phyloP scores from a whole-genome alignment of 2,329 filamentous ascomycete genomes.

The Pseudocercospora fuligena region DNA sequence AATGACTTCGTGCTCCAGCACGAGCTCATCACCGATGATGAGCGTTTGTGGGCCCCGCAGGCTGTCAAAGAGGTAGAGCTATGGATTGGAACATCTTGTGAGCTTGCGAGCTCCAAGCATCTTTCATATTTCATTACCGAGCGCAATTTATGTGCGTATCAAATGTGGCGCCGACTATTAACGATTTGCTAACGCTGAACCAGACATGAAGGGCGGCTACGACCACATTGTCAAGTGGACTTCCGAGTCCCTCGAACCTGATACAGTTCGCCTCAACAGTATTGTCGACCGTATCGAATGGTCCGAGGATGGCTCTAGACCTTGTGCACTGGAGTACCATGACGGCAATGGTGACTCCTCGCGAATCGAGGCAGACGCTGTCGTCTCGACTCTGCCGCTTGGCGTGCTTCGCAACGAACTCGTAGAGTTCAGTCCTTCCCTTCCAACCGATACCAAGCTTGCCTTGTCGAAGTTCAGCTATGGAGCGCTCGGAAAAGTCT shows the following conservation, averaged over 20 bases:
- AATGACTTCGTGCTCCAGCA: slow-evolving; percentile 48
- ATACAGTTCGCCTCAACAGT: slow-evolving; percentile 46
- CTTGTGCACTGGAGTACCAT: slow-evolving; percentile 36
- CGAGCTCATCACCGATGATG: slow-evolving; percentile 48
- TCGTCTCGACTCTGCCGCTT: slow-evolving; percentile 48
- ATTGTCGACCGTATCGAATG: slow-evolving; percentile 47
- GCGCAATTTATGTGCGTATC: slow-evolving; percentile 41
- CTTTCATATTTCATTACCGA: slow-evolving; percentile 52
- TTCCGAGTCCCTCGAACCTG: slow-evolving; percentile 44
- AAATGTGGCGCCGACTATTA: neutral
- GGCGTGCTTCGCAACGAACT: slow-evolving; percentile 47
- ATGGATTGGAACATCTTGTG: slow-evolving; percentile 50
- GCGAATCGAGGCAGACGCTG: slow-evolving; percentile 44
- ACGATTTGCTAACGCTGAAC: neutral
- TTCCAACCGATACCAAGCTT: slow-evolving; percentile 44
- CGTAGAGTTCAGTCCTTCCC: slow-evolving; percentile 46
- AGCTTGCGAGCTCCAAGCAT: slow-evolving; percentile 50
- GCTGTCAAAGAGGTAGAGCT: slow-evolving; percentile 51
- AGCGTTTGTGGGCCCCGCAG: slow-evolving; percentile 51
- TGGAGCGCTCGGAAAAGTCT: slow-evolving; percentile 51
- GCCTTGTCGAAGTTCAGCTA: slow-evolving; percentile 48
- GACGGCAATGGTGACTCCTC: slow-evolving; percentile 32
- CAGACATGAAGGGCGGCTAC: slow-evolving; percentile 52
- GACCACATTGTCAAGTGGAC: slow-evolving; percentile 51
- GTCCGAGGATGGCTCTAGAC: slow-evolving; percentile 38